Percentiles rank a stretch among this genome's conserved stretches.
phyloP scores from a whole-genome alignment of 306 rosid species.

The Alnus glutinosa region DNA sequence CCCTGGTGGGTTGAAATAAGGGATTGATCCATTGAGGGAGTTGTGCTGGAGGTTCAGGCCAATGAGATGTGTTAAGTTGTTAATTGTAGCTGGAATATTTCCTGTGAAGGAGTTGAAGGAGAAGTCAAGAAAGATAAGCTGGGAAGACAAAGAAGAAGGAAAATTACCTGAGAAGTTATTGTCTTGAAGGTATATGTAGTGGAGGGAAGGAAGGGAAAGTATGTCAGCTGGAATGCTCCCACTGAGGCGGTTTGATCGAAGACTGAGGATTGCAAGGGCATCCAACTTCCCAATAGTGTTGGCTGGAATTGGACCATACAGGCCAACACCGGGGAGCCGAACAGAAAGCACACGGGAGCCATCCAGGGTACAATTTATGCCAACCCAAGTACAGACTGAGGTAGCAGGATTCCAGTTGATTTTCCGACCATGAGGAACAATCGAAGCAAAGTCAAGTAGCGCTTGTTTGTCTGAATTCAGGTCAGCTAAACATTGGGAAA shows the following conservation, averaged over 20 bases:
- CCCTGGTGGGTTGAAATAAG: slow-evolving; percentile 50
- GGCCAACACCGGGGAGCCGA: slow-evolving; percentile 72
- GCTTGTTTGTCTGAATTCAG: slow-evolving; percentile 75
- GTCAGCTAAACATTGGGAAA: slow-evolving; percentile 46
- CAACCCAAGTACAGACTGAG: slow-evolving; percentile 74
- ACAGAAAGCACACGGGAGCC: slow-evolving; percentile 51
- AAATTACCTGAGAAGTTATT: slow-evolving; percentile 67
- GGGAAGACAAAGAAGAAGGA: slow-evolving; percentile 51
- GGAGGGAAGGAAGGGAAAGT: slow-evolving; percentile 67
- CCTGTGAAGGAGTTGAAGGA: slow-evolving; percentile 77
- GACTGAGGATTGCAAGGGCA: slow-evolving; percentile 66
- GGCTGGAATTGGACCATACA: slow-evolving; percentile 61
- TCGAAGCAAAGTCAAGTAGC: slow-evolving; percentile 65
- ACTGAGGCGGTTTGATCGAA: slow-evolving; percentile 65
- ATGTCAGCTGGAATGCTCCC: slow-evolving; percentile 71
- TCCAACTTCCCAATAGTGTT: slow-evolving; percentile 68
- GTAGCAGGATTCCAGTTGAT: slow-evolving; percentile 62
- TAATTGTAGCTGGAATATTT: slow-evolving; percentile 50
- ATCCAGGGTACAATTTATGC: slow-evolving; percentile 59
- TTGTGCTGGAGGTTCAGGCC: slow-evolving; percentile 65
- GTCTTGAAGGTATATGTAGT: slow-evolving; percentile 56
- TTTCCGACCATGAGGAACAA: slow-evolving; percentile 69
- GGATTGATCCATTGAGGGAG: slow-evolving; percentile 65
- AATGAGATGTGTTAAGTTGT: slow-evolving; percentile 49
- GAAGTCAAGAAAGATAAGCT: slow-evolving; percentile 63